phyloP scores from a whole-genome alignment of 2,329 filamentous ascomycete species.

The Diplodia intermedia region DNA sequence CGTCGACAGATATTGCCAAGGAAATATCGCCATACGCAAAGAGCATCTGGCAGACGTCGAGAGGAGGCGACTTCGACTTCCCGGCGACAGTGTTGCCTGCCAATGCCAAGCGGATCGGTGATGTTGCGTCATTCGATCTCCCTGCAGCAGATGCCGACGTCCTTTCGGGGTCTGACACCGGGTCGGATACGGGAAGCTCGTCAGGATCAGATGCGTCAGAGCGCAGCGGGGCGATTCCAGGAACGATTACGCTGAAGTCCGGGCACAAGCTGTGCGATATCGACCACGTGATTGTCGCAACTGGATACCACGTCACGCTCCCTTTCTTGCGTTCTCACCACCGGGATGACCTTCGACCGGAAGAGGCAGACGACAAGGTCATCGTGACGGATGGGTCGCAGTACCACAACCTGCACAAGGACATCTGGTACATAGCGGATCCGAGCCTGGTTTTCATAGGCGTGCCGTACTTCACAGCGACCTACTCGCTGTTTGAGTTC shows the following conservation, averaged over 20 bases:
- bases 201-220: constrained; percentile 15
- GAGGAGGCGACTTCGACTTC: constrained; percentile 67
- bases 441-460: constrained; percentile 69
- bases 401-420: constrained; percentile 71
- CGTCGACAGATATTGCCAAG: constrained; percentile 61
- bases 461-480: constrained; percentile 69
- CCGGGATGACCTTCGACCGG: constrained; percentile 51
- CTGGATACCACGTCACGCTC: constrained; percentile 72
- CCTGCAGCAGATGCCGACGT: not conserved
- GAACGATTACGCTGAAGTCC: constrained; percentile 60
- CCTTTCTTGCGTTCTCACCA: constrained; percentile 66
- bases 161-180: constrained; percentile 6
- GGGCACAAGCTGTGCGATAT: constrained; percentile 62
- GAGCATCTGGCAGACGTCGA: constrained; percentile 62
- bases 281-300: constrained; percentile 69
- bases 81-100: constrained; percentile 61
- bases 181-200: constrained; percentile 15
- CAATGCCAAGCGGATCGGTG: constrained; percentile 60
- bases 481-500: constrained; percentile 74
- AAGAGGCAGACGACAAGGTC: constrained; percentile 59
- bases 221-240: constrained; percentile 53
- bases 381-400: constrained; percentile 70
- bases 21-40: constrained; percentile 57
- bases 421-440: constrained; percentile 75
- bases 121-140: constrained; percentile 57